A percentile compares a stretch with the other conserved stretches of the same genome.
Conservation (phyloP, 164 flowering plant genomes). For the Cinnamomum micranthum region DNA sequence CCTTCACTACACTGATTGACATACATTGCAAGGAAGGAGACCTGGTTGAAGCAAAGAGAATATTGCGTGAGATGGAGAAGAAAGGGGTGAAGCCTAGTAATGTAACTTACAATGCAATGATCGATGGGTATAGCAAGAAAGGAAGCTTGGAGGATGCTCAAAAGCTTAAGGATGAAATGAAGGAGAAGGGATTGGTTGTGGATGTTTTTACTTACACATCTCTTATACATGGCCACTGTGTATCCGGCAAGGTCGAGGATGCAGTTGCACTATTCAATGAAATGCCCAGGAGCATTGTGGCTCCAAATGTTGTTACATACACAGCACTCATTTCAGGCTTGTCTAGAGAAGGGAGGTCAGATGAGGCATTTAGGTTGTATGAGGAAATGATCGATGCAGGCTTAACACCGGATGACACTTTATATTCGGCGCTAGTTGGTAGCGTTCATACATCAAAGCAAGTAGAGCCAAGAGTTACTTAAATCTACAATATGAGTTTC, state of each 20-base stretch:
- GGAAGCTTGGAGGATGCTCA: constrained; percentile 58
- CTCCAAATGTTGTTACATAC: constrained; percentile 41
- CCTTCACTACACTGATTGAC: constrained; percentile 55
- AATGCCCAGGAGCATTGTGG: constrained; percentile 41
- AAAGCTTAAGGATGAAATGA: constrained; percentile 50
- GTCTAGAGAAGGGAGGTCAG: constrained; percentile 61
- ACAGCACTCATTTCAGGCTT: constrained; percentile 64
- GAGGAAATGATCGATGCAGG: constrained; percentile 67
- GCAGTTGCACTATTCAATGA: constrained; percentile 51
- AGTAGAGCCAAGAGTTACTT: not conserved
- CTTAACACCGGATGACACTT: constrained; percentile 57
- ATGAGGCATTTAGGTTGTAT: constrained; percentile 69
- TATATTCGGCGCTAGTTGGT: constrained; percentile 57
- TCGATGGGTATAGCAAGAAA: constrained; percentile 62
- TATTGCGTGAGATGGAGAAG: constrained; percentile 53
- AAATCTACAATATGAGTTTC: no score
- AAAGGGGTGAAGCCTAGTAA: constrained; percentile 44
- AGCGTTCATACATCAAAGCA: constrained; percentile 48
- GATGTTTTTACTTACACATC: constrained; percentile 69
- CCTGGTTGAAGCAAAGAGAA: constrained; percentile 51
- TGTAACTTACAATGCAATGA: constrained; percentile 59
- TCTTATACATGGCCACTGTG: constrained; percentile 63
- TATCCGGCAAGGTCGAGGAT: constrained; percentile 48
- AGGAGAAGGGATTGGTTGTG: constrained; percentile 34
- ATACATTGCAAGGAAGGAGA: constrained; percentile 71